These are phyloP conservation scores for Magnaporthiopsis incrustans DNA, from an alignment of 2,329 filamentous ascomycete species.

Conservation along the genomic window DNA sequence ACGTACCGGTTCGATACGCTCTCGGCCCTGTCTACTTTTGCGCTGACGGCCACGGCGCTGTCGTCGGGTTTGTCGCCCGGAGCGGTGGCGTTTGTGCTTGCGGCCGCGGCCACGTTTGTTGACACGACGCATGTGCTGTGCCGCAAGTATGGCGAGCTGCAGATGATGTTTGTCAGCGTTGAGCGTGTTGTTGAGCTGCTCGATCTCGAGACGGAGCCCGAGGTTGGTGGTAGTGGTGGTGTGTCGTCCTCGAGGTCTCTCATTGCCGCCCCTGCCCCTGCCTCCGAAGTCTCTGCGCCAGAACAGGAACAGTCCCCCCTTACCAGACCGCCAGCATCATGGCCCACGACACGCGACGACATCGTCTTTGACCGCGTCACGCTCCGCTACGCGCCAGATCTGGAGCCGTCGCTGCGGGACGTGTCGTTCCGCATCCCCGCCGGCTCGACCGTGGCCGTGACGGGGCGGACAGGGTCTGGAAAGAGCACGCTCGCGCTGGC, in stretches of 20 bases:
- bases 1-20: conserved; percentile 69
- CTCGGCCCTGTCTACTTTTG: conserved; percentile 65
- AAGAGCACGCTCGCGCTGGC: conserved; percentile 69
- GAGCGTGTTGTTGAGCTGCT: conserved; percentile 79
- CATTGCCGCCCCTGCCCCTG: no score
- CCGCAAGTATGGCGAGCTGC: conserved; percentile 71
- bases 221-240: conserved; percentile 42
- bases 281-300: no score
- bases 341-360: conserved; percentile 65
- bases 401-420: conserved; percentile 63
- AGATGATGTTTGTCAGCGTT: conserved; percentile 88
- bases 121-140: conserved; percentile 65
- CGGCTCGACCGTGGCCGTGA: conserved; percentile 55
- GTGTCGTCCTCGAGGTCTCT: neutral
- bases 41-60: conserved; percentile 66
- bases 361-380: conserved; percentile 72
- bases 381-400: conserved; percentile 68
- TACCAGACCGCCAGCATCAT: conserved; percentile 56
- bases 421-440: conserved; percentile 66
- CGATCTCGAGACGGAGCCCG: conserved; percentile 66
- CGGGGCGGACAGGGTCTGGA: conserved; percentile 78
- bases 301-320: neutral
- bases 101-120: conserved; percentile 63
- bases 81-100: conserved; percentile 74
- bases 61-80: conserved; percentile 69